Conservation (phyloP, 2,329 filamentous ascomycete species). For the Fonsecaea pedrosoi region DNA sequence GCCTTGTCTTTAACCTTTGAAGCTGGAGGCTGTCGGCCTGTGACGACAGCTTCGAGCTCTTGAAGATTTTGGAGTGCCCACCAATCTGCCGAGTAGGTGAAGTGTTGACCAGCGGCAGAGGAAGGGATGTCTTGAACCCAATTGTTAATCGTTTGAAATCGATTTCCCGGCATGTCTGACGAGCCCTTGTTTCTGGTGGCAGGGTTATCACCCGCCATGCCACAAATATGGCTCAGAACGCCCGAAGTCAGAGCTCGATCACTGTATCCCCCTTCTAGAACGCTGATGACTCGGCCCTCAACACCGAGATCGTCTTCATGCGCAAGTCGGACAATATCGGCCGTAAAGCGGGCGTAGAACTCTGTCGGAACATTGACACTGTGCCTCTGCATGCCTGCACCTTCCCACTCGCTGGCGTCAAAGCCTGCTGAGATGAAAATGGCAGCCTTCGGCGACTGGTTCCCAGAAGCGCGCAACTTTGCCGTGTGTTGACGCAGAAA, state of each 20-base stretch:
- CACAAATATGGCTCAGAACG: slow-evolving; percentile 86
- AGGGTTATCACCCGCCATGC: slow-evolving; percentile 57
- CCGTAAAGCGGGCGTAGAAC: slow-evolving; percentile 90
- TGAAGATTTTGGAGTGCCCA: slow-evolving; percentile 72
- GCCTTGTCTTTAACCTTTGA: slow-evolving; percentile 63
- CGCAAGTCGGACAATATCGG: slow-evolving; percentile 81
- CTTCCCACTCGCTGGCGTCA: slow-evolving; percentile 95
- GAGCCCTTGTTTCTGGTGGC: background rate
- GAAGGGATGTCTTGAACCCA: slow-evolving; percentile 23
- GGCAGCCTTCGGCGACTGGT: slow-evolving; percentile 75
- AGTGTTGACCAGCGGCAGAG: slow-evolving; percentile 23
- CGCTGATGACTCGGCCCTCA: slow-evolving; percentile 86
- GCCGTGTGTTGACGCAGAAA: slow-evolving; percentile 78
- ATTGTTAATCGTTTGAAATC: slow-evolving; percentile 33
- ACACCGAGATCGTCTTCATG: slow-evolving; percentile 78
- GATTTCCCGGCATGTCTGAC: slow-evolving; percentile 4
- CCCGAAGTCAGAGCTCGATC: slow-evolving; percentile 88
- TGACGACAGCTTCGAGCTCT: slow-evolving; percentile 68
- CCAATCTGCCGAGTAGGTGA: slow-evolving; percentile 56
- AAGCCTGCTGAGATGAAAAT: slow-evolving; percentile 97
- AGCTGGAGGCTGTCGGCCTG: slow-evolving; percentile 57
- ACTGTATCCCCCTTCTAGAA: slow-evolving; percentile 95
- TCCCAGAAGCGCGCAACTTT: slow-evolving; percentile 63
- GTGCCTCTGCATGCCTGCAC: slow-evolving; percentile 91
- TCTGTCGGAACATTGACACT: slow-evolving; percentile 94